phyloP scores from a whole-genome alignment of 1,139 yeast species.

The Zygosaccharomyces sapae region DNA sequence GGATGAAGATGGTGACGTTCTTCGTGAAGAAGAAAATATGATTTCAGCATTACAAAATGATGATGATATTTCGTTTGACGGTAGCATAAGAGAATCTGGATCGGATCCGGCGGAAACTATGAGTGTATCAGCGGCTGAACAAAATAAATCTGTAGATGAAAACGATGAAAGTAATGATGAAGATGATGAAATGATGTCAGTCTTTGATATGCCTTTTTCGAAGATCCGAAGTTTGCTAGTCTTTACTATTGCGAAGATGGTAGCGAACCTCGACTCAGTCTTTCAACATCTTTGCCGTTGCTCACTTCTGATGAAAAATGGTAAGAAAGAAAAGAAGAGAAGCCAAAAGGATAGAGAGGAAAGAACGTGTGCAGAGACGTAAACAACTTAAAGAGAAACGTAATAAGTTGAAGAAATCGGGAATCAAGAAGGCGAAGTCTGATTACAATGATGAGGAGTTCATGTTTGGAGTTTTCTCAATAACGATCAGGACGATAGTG shows the following conservation, averaged over 20 bases:
- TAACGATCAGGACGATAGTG: constrained; percentile 31
- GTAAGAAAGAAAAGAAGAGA: constrained; percentile 27
- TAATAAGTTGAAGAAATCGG: constrained; percentile 11
- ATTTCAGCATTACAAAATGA: constrained; percentile 40
- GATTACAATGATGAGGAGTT: constrained; percentile 31
- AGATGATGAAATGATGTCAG: constrained; percentile 38
- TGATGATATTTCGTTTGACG: constrained; percentile 37
- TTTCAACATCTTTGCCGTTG: constrained; percentile 39
- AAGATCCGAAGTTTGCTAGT: constrained; percentile 38
- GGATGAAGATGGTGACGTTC: constrained; percentile 49
- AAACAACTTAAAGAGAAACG: constrained; percentile 23
- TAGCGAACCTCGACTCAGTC: constrained; percentile 31
- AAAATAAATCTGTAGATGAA: constrained; percentile 27
- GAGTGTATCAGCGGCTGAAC: constrained; percentile 15
- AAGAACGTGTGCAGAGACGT: constrained; percentile 29
- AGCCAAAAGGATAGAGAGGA: constrained; percentile 38
- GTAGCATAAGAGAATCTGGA: constrained; percentile 34
- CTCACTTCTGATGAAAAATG: constrained; percentile 35
- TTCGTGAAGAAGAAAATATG: constrained; percentile 45
- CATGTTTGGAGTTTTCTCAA: constrained; percentile 35
- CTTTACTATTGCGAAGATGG: constrained; percentile 34
- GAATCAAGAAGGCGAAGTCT: constrained; percentile 17
- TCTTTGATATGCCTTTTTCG: constrained; percentile 39
- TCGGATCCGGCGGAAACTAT: constrained; percentile 28
- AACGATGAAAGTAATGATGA: constrained; percentile 47